A percentile compares a stretch with the other conserved stretches of the same genome.
These are phyloP conservation scores for Microstegium vimineum DNA, from an alignment of 176 grass and related monocot species.

Conservation along the genomic window DNA sequence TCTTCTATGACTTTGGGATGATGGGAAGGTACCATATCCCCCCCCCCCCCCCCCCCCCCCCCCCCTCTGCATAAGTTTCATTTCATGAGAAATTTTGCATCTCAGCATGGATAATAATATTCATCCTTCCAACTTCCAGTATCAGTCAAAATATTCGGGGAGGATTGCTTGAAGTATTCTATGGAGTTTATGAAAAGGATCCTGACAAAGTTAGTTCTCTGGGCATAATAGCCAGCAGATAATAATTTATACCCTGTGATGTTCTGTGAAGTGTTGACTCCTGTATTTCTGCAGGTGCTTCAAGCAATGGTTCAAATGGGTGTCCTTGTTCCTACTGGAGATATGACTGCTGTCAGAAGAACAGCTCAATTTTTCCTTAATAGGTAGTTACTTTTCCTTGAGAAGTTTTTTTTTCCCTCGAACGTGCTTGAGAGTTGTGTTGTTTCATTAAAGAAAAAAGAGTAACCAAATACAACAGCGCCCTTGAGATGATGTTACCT, in stretches of 20 bases:
- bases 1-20: slow-evolving; percentile 99
- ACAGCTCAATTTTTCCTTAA: slow-evolving; percentile 94
- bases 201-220: slow-evolving; percentile 73
- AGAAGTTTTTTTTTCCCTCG: background rate
- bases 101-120: slow-evolving; percentile 13
- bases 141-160: slow-evolving; percentile 90
- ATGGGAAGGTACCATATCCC: slow-evolving; percentile 81
- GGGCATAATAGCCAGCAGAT: slow-evolving; percentile 2
- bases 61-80: background rate
- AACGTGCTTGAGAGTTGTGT: background rate
- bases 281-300: slow-evolving; percentile 60
- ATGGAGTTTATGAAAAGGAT: slow-evolving; percentile 97
- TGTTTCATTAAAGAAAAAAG: slow-evolving; percentile 1
- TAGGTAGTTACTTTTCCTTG: slow-evolving; percentile 42
- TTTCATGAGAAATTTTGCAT: slow-evolving; percentile 3
- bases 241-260: slow-evolving; percentile 15
- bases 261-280: background rate
- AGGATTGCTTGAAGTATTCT: slow-evolving; percentile 92
- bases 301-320: slow-evolving; percentile 97
- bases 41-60: background rate
- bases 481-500: slow-evolving; percentile 1
- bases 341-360: slow-evolving; percentile 99
- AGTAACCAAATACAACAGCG: background rate
- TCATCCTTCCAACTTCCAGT: slow-evolving; percentile 47
- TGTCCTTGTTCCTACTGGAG: slow-evolving; percentile 97